Evolutionary conservation across 2,329 filamentous ascomycete genomes (phyloP).

Genomic region (Pseudogymnoascus destructans): DNA sequence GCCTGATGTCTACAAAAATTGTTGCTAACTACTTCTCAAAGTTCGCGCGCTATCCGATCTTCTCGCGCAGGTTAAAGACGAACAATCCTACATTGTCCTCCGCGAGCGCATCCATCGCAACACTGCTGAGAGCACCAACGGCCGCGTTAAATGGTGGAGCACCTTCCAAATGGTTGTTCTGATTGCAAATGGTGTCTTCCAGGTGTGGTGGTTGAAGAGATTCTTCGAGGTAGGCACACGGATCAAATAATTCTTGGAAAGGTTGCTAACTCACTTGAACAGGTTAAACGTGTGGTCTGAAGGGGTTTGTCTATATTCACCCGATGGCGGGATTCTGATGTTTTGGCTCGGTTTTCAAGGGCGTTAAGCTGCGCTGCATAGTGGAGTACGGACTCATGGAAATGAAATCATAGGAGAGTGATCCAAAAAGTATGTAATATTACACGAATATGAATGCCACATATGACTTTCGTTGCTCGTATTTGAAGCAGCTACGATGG

Average conservation of each 20-base stretch:
- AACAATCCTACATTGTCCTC: slow-evolving; percentile 92
- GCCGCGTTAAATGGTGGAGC: slow-evolving; percentile 98
- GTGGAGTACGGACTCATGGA: slow-evolving; percentile 9
- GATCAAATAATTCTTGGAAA: not conserved
- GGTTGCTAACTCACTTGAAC: not conserved
- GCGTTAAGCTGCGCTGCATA: slow-evolving; percentile 9
- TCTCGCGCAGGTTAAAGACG: slow-evolving; percentile 86
- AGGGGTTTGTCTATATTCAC: not conserved
- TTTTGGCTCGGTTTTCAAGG: slow-evolving; percentile 4
- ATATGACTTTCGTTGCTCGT: not conserved
- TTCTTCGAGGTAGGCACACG: slow-evolving; percentile 67
- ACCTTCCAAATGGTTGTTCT: slow-evolving; percentile 87
- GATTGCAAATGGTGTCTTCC: slow-evolving; percentile 85
- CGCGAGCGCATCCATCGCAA: slow-evolving; percentile 95
- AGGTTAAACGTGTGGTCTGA: slow-evolving; percentile 10
- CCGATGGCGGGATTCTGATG: slow-evolving; percentile 1
- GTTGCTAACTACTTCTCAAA: slow-evolving; percentile 27
- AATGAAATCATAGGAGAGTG: slow-evolving; percentile 9
- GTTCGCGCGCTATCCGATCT: slow-evolving; percentile 76
- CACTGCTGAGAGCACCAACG: slow-evolving; percentile 96
- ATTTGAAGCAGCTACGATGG: not conserved
- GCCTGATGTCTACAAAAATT: not conserved
- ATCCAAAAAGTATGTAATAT: slow-evolving; percentile 3
- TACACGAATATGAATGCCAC: slow-evolving; percentile 10
- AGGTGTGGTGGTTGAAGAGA: slow-evolving; percentile 98